Conservation (phyloP, 306 rosid genomes). For the Notholithocarpus densiflorus region DNA sequence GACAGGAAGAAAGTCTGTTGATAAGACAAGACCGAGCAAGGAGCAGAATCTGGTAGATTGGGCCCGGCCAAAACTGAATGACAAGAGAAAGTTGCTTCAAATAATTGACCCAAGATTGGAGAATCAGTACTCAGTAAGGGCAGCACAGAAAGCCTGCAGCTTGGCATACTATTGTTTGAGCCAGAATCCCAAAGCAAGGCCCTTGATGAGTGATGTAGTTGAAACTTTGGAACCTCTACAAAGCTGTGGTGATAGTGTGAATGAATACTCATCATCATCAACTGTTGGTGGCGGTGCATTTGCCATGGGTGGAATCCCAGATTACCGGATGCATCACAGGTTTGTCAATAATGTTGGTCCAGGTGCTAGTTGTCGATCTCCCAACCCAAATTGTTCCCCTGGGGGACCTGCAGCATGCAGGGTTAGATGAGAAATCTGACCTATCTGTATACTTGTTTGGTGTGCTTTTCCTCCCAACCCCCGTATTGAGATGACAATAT, state of each 20-base stretch:
- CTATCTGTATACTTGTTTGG: constrained; percentile 30
- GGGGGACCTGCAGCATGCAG: constrained; percentile 78
- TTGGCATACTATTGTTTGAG: constrained; percentile 96
- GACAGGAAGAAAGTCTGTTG: constrained; percentile 91
- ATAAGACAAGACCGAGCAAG: constrained; percentile 90
- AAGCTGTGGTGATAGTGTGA: constrained; percentile 57
- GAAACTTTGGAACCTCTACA: constrained; percentile 97
- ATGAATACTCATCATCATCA: constrained; percentile 55
- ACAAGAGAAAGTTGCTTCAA: constrained; percentile 94
- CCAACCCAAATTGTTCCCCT: constrained; percentile 84
- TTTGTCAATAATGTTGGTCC: constrained; percentile 77
- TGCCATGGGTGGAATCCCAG: constrained; percentile 62
- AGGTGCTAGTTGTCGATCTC: constrained; percentile 74
- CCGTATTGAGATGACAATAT: constrained; percentile 29
- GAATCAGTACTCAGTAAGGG: constrained; percentile 86
- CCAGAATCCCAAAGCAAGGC: constrained; percentile 99
- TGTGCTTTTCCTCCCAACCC: constrained; percentile 22
- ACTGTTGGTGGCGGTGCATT: constrained; percentile 49
- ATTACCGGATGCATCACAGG: constrained; percentile 68
- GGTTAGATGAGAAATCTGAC: constrained; percentile 63
- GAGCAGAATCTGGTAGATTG: constrained; percentile 98
- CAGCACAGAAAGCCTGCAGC: constrained; percentile 99
- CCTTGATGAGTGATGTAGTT: constrained; percentile 98
- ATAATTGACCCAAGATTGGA: constrained; percentile 94
- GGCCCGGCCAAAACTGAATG: constrained; percentile 98